phyloP scores from a whole-genome alignment of 2,329 filamentous ascomycete species.

The Pseudocercospora pini-densiflorae region DNA sequence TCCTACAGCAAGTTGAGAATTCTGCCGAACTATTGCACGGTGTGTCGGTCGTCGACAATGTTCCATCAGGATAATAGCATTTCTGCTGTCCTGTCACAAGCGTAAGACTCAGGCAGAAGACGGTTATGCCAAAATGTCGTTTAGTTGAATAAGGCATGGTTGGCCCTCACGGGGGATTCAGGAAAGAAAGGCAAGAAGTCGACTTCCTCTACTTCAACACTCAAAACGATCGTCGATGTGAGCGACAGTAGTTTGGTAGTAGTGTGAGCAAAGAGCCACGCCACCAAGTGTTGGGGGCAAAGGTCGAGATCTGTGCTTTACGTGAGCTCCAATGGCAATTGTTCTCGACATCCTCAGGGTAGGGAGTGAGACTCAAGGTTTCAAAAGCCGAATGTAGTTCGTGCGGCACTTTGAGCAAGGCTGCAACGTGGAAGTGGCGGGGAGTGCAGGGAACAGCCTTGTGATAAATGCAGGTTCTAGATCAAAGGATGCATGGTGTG shows the following conservation, averaged over 20 bases:
- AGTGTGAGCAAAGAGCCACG: not conserved
- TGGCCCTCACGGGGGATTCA: not conserved
- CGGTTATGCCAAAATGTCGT: not conserved
- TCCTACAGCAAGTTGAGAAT: conserved; percentile 24
- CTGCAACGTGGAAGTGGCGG: not conserved
- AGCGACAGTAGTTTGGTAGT: not conserved
- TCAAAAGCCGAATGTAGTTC: not conserved
- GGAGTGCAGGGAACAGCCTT: not conserved
- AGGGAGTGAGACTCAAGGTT: not conserved
- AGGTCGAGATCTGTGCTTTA: conserved; percentile 16
- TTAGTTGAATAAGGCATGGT: conserved; percentile 8
- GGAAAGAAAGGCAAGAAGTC: conserved; percentile 5
- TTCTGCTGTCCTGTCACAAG: conserved; percentile 11
- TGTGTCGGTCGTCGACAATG: conserved; percentile 16
- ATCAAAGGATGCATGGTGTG: not conserved
- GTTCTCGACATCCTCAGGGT: not conserved
- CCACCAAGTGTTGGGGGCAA: not conserved
- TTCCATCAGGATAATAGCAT: conserved; percentile 27
- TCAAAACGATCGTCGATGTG: not conserved
- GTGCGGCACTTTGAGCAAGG: conserved; percentile 5
- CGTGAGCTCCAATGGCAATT: conserved; percentile 54
- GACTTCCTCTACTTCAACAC: not conserved
- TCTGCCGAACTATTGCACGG: conserved; percentile 24
- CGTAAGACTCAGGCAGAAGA: not conserved
- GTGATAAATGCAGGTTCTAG: not conserved